phyloP scores from a whole-genome alignment of 495 filamentous ascomycete species.

The Tuber melanosporum region DNA sequence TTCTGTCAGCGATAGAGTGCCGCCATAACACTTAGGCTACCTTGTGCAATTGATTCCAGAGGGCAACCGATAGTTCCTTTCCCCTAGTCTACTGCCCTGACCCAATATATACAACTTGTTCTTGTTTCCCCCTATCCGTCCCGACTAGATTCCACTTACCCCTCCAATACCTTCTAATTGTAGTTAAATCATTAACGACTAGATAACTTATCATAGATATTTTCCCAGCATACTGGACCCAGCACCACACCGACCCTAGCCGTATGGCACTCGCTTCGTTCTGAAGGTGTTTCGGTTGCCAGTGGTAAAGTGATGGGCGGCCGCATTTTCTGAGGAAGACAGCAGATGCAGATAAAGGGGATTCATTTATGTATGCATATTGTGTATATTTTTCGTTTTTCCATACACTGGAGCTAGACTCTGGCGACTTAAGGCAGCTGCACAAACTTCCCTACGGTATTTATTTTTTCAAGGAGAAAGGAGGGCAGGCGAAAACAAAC shows the following conservation, averaged over 20 bases:
- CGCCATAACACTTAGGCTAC: not conserved
- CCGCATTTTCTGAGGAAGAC: not conserved
- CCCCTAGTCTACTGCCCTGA: not conserved
- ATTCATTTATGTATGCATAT: not conserved
- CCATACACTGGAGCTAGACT: conserved; percentile 11
- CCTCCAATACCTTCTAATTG: not conserved
- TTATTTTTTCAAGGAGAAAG: conserved; percentile 5
- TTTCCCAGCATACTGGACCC: not conserved
- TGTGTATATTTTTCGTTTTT: conserved; percentile 1
- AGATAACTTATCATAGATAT: not conserved
- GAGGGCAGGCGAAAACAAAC: conserved; percentile 6
- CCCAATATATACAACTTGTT: not conserved
- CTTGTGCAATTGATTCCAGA: not conserved
- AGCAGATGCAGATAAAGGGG: not conserved
- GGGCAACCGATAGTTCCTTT: not conserved
- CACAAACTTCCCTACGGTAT: not conserved
- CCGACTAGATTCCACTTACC: not conserved
- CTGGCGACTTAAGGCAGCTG: not conserved
- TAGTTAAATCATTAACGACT: not conserved
- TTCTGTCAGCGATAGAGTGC: not conserved
- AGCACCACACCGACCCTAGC: not conserved
- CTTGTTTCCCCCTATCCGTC: not conserved
- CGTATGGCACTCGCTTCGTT: not conserved
- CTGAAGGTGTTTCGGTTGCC: not conserved
- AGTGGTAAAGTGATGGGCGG: not conserved